Evolutionary conservation across 495 filamentous ascomycete species (phyloP), one percentile per base, ranked within the genome.

Genomic region (Penicillium canariense): DNA sequence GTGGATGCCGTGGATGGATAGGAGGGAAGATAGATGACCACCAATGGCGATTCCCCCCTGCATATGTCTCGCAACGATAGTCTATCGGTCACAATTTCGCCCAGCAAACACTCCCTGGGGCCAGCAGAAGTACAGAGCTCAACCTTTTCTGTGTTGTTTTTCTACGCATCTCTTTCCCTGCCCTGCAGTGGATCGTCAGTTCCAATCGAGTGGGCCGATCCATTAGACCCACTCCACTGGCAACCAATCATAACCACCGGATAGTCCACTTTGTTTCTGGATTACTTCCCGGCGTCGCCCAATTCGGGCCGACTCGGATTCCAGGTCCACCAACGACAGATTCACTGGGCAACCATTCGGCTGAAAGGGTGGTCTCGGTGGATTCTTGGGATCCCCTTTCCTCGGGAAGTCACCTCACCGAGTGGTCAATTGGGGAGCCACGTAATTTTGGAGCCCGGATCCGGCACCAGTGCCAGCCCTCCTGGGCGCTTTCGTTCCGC

Each of bases 241-340:
- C 0, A 39, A 7, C 65, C 61, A 65, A 65, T 67, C 34, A 65
- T 52, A 56, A 45, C 27, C 11, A 27, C 34, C 34, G 57, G 15
- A n/a, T 17, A 36, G 48, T 30, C 43, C 43, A 46, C 43, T 30
- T n/a, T 20, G 30, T 55, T 56, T 56, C 59, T 58, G 56, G 56
- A 65, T 60, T 51, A 5, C 27, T 59, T 68, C 62, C 62, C 65
- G 65, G 62, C 54, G 59, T 54, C 46, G 34, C 51, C 62, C 51
- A 65, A 66, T 63, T 55, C 65, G 65, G 65, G 62, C 65, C 65
- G 65, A 68, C 42, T 68, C 65, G 65, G 65, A 68, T 66, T 68
- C 54, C 59, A 60, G 56, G 38, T 56, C 62, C 62, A 68, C 65
- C 56, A 68, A 39, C 52, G 35, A 51, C 39, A 38, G 50, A 52